phyloP scores from a whole-genome alignment of 345 rosid genomes.

The Passiflora organensis region DNA sequence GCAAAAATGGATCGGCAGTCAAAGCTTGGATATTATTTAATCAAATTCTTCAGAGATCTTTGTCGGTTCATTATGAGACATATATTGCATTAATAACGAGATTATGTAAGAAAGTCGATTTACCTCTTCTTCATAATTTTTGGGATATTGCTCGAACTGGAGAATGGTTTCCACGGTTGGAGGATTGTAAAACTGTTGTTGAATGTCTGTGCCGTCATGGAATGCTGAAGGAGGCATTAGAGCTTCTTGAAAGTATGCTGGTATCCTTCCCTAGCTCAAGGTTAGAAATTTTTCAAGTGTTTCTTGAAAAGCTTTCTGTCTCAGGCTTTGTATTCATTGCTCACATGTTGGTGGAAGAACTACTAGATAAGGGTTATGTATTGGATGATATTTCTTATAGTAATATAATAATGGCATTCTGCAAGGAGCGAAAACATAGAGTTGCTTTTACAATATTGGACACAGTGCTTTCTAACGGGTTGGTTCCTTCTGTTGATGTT shows the following conservation, averaged over 20 bases:
- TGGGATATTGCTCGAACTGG: conserved; percentile 39
- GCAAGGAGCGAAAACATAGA: conserved; percentile 35
- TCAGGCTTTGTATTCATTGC: conserved; percentile 41
- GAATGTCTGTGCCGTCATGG: conserved; percentile 41
- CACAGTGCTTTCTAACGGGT: conserved; percentile 30
- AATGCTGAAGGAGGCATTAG: conserved; percentile 49
- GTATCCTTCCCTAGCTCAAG: conserved; percentile 28
- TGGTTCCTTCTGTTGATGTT: conserved; percentile 30
- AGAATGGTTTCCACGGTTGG: conserved; percentile 49
- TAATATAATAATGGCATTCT: conserved; percentile 49
- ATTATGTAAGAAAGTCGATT: conserved; percentile 49
- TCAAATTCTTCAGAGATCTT: conserved; percentile 43
- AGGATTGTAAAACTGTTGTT: conserved; percentile 35
- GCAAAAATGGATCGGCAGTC: conserved; percentile 48
- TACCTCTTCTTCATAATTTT: conserved; percentile 28
- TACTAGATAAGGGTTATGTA: conserved; percentile 35
- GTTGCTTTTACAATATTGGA: conserved; percentile 41
- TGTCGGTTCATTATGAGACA: conserved; percentile 34
- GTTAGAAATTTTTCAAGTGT: conserved; percentile 28
- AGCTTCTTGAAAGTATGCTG: conserved; percentile 53
- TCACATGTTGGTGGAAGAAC: conserved; percentile 39
- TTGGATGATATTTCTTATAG: conserved; percentile 36
- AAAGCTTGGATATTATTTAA: conserved; percentile 42
- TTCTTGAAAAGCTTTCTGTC: conserved; percentile 47
- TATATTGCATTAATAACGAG: conserved; percentile 41